phyloP scores from a whole-genome alignment of 768 basidiomycete species.

The Lentinula boryana region DNA sequence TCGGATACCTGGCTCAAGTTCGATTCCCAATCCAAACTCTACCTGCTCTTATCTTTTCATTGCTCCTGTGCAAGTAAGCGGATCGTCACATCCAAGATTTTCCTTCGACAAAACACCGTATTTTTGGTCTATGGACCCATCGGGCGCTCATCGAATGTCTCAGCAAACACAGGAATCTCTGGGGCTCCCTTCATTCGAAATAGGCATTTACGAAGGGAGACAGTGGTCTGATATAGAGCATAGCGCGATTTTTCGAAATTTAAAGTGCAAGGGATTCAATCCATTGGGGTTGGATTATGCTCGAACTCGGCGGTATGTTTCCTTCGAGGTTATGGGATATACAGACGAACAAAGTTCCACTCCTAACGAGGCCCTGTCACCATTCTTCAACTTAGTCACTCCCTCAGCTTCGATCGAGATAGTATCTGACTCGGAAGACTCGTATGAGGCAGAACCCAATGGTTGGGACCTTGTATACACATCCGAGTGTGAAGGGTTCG shows the following conservation, averaged over 20 bases:
- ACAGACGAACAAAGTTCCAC: background rate
- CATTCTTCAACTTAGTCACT: background rate
- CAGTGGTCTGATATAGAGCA: background rate
- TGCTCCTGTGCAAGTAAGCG: background rate
- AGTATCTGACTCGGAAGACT: background rate
- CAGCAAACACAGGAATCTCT: background rate
- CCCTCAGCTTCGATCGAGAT: background rate
- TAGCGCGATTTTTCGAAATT: background rate
- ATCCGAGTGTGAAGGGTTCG: background rate
- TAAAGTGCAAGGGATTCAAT: background rate
- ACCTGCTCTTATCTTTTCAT: background rate
- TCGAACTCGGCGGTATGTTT: background rate
- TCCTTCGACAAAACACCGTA: background rate
- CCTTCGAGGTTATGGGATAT: background rate
- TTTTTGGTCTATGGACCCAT: background rate
- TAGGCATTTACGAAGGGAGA: background rate
- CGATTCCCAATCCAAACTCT: background rate
- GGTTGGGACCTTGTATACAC: background rate
- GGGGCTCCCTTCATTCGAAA: background rate
- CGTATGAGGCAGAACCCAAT: background rate
- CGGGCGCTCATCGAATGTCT: background rate
- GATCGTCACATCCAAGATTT: background rate
- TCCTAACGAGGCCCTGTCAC: background rate
- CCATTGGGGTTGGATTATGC: background rate
- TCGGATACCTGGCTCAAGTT: background rate